Base-by-base conservation (phyloP, 2,329 filamentous ascomycete genomes). In the Ustulina deusta region DNA sequence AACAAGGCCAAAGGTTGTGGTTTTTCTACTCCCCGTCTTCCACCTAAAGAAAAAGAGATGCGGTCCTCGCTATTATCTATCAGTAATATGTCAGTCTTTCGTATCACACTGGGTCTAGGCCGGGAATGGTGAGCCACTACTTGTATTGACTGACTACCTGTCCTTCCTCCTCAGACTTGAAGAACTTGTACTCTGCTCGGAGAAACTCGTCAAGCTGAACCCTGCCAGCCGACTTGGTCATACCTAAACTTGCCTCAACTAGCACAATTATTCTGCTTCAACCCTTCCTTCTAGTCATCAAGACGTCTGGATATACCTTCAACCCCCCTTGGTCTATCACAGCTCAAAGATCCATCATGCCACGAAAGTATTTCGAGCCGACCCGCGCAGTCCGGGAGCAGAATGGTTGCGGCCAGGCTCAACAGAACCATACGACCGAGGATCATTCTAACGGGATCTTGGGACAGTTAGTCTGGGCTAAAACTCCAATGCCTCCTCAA, bases 301-400 rank as follows among this genome's bases (percentile, higher is more conserved):
- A 17, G n/a, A 17, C 15, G 3, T n/a, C 38, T 7, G 38, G 38
- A 15, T 15, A 42, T 6, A n/a, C 5, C 38, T n/a, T 42, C 17
- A 42, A 38, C 13, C 1, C 5, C 17, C 15, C 17, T 42, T n/a
- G 7, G 17, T 6, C 3, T 42, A 17, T 17, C 15, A n/a, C 36
- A 38, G 36, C 36, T 38, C 36, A 11, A 38, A 38, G 4, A n/a
- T 42, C 17, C 15, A 17, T 17, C 38, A 42, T 42, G 38, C 13
- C 15, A 42, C 29, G 17, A n/a, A n/a, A n/a, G 48, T 6, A 20
- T 6, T 65, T 65, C 22, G 38, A n/a, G n/a, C 63, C 63, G 15
- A 60, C 38, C n/a, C 15, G 27, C 9, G 49, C 63, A 0, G 48
- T 34, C 6, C 34, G 17, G 10, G 52, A n/a, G n/a, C n/a, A n/a